Conservation (phyloP, 768 basidiomycete species). For the Pleurotus eryngii region DNA sequence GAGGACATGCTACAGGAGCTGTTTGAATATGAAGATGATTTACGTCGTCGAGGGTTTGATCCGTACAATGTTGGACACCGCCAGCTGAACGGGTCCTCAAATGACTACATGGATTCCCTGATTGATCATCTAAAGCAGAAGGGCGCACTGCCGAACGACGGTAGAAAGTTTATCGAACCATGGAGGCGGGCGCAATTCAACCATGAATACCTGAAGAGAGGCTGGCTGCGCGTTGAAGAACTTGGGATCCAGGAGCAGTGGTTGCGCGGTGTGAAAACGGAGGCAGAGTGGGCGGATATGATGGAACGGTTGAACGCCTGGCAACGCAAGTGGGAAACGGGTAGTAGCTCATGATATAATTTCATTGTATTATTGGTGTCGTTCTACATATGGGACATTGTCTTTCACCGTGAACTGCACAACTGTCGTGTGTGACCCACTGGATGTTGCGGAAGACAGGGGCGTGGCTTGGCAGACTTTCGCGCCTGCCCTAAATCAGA, state of each 20-base stretch:
- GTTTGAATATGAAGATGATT: conserved; percentile 33
- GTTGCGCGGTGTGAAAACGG: conserved; percentile 47
- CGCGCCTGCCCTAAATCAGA: conserved; percentile 3
- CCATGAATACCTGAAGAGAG: conserved; percentile 31
- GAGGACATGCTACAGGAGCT: conserved; percentile 37
- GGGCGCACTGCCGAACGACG: conserved; percentile 38
- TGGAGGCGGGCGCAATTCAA: conserved; percentile 40
- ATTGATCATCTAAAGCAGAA: conserved; percentile 29
- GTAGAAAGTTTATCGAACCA: conserved; percentile 42
- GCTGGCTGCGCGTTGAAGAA: conserved; percentile 45
- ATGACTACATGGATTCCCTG: conserved; percentile 40
- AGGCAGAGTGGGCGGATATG: conserved; percentile 47
- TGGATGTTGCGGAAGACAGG: no score
- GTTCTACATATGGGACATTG: no score
- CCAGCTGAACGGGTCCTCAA: conserved; percentile 29
- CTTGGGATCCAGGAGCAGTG: conserved; percentile 37
- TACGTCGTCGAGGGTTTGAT: conserved; percentile 42
- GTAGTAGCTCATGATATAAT: conserved; percentile 1
- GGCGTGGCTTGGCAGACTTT: no score
- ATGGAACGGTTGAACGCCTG: conserved; percentile 45
- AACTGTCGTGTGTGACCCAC: no score
- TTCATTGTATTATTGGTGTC: background rate
- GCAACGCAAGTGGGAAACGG: conserved; percentile 50
- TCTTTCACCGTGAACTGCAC: no score
- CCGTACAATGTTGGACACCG: conserved; percentile 48